Percentiles rank a stretch among this genome's conserved stretches.
Conservation (phyloP, 768 basidiomycete species). For the Suillus cothurnatus region DNA sequence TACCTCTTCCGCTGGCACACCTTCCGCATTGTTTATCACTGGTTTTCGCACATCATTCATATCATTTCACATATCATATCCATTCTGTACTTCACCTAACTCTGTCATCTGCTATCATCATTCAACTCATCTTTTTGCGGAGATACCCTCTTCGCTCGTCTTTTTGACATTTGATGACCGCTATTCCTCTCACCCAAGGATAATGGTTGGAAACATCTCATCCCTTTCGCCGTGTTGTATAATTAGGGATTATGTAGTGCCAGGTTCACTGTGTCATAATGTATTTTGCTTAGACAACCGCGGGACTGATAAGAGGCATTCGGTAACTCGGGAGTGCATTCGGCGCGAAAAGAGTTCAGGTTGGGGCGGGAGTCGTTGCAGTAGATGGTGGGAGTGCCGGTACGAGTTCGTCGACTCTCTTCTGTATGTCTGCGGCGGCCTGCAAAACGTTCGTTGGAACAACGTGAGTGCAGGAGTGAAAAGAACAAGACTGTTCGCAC, state of each 20-base stretch:
- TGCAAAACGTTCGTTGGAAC: constrained; percentile 30
- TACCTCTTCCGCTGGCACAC: constrained; percentile 9
- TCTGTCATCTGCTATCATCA: constrained; percentile 19
- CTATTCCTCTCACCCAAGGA: constrained; percentile 15
- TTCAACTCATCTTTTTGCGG: constrained; percentile 20
- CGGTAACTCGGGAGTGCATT: constrained; percentile 10
- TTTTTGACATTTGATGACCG: background rate
- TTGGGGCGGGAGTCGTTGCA: constrained; percentile 29
- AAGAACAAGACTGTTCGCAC: constrained; percentile 34
- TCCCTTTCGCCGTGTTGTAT: constrained; percentile 27
- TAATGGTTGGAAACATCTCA: constrained; percentile 25
- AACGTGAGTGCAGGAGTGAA: constrained; percentile 15
- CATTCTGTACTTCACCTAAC: constrained; percentile 11
- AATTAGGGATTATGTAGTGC: constrained; percentile 30
- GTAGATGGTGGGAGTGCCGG: constrained; percentile 40
- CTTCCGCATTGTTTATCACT: constrained; percentile 1
- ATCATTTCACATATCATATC: constrained; percentile 15
- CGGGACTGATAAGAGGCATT: constrained; percentile 4
- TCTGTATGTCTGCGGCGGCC: constrained; percentile 74
- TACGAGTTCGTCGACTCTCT: constrained; percentile 72
- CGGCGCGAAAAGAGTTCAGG: constrained; percentile 14
- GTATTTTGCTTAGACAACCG: constrained; percentile 15
- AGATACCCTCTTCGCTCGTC: constrained; percentile 29
- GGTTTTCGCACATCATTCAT: background rate
- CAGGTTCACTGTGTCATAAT: constrained; percentile 15